Percentiles rank a stretch among this genome's conserved stretches.
Conservation (phyloP, 1,284 basidiomycete species). For the Boletellus sp. region DNA sequence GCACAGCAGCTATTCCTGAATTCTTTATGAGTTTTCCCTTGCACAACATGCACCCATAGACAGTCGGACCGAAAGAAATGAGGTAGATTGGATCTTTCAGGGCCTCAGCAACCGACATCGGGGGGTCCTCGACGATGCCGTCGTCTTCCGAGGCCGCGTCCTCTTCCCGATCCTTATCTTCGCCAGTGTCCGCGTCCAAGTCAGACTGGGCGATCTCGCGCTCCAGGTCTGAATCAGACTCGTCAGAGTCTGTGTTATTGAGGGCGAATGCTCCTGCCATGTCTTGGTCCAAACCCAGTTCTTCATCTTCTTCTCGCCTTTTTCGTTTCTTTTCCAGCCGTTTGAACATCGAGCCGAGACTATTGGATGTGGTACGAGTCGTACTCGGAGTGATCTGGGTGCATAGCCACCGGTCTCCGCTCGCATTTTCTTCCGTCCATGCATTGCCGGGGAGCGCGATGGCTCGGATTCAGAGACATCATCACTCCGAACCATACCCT, state of each 20-base stretch:
- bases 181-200: constrained; percentile 25
- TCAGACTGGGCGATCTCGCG: constrained; percentile 23
- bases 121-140: constrained; percentile 34
- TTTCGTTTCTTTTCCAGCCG: constrained; percentile 68
- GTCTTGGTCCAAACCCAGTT: constrained; percentile 66
- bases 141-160: constrained; percentile 27
- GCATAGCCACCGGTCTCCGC: constrained; percentile 23
- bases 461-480: constrained; percentile 16
- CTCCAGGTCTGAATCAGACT: constrained; percentile 47
- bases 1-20: constrained; percentile 54
- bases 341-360: constrained; percentile 65
- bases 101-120: constrained; percentile 58
- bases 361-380: too few relatives aligned
- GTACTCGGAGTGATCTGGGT: neutral
- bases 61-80: constrained; percentile 48
- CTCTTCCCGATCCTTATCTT: constrained; percentile 30
- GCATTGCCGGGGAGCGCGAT: constrained; percentile 20
- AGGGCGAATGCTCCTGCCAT: constrained; percentile 70
- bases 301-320: constrained; percentile 66
- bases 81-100: constrained; percentile 63
- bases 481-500: constrained; percentile 13
- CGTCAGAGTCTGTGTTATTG: constrained; percentile 71
- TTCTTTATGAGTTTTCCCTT: constrained; percentile 74
- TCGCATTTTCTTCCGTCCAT: constrained; percentile 26
- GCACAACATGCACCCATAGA: constrained; percentile 67